A percentile compares a stretch with the other conserved stretches of the same genome.
Evolutionary conservation across 352 stramenopile species (phyloP).

Genomic region (Phytophthora ohioensis): DNA sequence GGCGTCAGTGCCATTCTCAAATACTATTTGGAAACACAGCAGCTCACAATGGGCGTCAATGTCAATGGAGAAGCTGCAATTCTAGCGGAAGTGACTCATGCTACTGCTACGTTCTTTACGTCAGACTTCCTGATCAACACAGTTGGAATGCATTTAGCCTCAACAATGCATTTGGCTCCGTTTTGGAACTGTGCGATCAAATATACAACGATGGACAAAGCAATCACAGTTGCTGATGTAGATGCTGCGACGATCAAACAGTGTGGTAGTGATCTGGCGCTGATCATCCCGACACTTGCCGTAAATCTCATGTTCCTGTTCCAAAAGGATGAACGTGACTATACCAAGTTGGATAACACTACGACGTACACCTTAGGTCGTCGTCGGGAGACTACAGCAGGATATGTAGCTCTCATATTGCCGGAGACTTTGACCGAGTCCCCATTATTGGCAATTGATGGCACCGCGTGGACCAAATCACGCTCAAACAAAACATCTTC

Average conservation of each 20-base stretch:
- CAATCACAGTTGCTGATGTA: constrained; percentile 32
- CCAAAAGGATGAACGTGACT: constrained; percentile 48
- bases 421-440: constrained; percentile 44
- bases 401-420: constrained; percentile 28
- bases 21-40: constrained; percentile 39
- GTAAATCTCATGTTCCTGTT: constrained; percentile 58
- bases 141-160: constrained; percentile 45
- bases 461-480: constrained; percentile 43
- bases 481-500: constrained; percentile 1
- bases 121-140: constrained; percentile 47
- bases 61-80: constrained; percentile 50
- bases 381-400: constrained; percentile 29
- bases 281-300: constrained; percentile 37
- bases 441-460: constrained; percentile 42
- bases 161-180: constrained; percentile 44
- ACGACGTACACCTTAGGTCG: constrained; percentile 45
- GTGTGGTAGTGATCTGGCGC: constrained; percentile 30
- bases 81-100: constrained; percentile 51
- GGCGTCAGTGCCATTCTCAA: constrained; percentile 30
- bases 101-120: constrained; percentile 37
- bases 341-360: constrained; percentile 52
- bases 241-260: constrained; percentile 31
- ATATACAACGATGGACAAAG: constrained; percentile 50
- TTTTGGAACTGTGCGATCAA: constrained; percentile 60
- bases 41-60: constrained; percentile 48